Base-by-base conservation (phyloP, 1,139 yeast genomes). In the Eremothecium cymbalariae region DNA sequence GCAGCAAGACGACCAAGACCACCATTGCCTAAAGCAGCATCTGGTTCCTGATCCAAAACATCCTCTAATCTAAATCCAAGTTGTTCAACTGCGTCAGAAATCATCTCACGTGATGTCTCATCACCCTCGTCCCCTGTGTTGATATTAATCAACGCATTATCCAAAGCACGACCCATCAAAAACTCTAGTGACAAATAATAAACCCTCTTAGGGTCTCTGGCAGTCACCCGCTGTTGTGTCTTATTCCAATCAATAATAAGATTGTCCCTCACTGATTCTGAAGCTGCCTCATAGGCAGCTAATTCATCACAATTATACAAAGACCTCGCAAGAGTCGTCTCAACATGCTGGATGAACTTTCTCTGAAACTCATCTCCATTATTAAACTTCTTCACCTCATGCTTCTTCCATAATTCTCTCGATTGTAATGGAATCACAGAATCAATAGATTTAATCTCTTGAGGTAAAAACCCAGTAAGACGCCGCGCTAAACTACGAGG, bases 1-100 rank as follows among this genome's bases (percentile, higher is more conserved):
- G 96, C 95, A 24, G 96, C 96, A 53, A 88, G 68, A 58, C 96
- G 74, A 42, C 96, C 97, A 41, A 88, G 67, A 43, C 97, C 97
- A 57, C 96, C 96, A 53, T 88, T 88, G 54, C 96, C 96, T 39
- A 86, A 70, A 15, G 88, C 96, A 11, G 95, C 95, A 60, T 88
- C 96, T 0, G 94, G 93, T 60, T 88, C 96, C 52, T 81, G 77
- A 37, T 77, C 76, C 49, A 86, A 66, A 19, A 88, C 71, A 52
- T 86, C 96, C 62, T 88, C 96, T 49, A 88, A 65, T 42, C 78
- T 74, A 69, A 88, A 88, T 6, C 96, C 96, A 47, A 86, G 70
- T 35, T 82, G 85, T 34, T 67, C 67, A 46, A 85, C 70, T 3
- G 93, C 77, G 9, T 59, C 61, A 11, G 55, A 49, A 29, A 82